Evolutionary conservation across 2,329 filamentous ascomycete genomes (phyloP).

Genomic region (Colletotrichum cuscutae): DNA sequence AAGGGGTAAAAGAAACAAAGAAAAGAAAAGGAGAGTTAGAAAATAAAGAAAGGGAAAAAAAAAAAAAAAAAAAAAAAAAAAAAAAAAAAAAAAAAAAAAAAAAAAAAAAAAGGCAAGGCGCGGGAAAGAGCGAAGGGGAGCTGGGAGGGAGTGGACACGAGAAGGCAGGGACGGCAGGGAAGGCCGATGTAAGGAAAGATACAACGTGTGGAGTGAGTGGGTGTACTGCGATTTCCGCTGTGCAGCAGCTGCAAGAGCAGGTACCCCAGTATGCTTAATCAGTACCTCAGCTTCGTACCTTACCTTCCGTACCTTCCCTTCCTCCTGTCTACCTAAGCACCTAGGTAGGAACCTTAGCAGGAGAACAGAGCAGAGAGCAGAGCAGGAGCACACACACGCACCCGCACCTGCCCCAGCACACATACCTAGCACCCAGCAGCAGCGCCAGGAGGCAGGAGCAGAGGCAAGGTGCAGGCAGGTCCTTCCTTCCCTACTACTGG

Average conservation of each 20-base stretch:
- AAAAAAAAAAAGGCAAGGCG: background rate
- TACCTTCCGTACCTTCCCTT: background rate
- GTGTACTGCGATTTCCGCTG: slow-evolving; percentile 14
- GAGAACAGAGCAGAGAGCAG: background rate
- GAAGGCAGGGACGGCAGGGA: background rate
- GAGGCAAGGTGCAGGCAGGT: background rate
- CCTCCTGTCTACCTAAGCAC: background rate
- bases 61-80: background rate
- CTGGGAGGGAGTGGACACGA: background rate
- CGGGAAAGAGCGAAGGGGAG: background rate
- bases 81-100: background rate
- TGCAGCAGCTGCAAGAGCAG: slow-evolving; percentile 13
- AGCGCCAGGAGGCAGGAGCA: background rate
- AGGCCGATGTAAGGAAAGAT: background rate
- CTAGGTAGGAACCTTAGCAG: background rate
- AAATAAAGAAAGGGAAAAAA: background rate
- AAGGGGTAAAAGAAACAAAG: too few species aligned
- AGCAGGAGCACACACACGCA: background rate
- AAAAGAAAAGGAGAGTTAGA: too few species aligned
- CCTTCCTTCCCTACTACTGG: slow-evolving; percentile 13
- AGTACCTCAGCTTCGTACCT: background rate
- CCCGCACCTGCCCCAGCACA: background rate
- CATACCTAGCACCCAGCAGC: background rate
- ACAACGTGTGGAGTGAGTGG: background rate
- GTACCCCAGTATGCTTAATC: background rate